Base-by-base conservation (phyloP, 257 asterid species). In the Henckelia pumila region DNA sequence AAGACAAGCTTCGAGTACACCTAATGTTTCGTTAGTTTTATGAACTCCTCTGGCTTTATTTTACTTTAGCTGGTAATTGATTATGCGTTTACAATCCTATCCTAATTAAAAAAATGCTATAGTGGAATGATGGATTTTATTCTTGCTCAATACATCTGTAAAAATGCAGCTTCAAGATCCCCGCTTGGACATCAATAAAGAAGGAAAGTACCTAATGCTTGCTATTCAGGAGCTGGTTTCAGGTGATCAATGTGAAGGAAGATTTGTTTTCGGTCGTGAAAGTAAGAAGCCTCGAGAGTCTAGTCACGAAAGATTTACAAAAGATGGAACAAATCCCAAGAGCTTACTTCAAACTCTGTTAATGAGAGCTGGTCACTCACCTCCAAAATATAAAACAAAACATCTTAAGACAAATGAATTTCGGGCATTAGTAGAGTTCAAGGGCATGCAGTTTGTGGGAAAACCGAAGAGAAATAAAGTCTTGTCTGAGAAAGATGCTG, bases 361-460 rank as follows among this genome's bases (percentile, higher is more conserved):
- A 83, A 83, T 86, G 97, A 83, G 99, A 82, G 99, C 99, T 0
- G 99, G 99, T 52, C 99, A 94, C 73, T 80, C 95, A n/a, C 95
- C 97, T 73, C 99, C 99, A 19, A 94, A 90, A 59, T 94, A 93
- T 70, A 94, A 94, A 80, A 88, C 88, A 37, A 94, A 94, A 85
- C 99, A 94, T 83, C 92, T 94, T 1, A 94, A 90, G 82, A 86
- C 97, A 2, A 93, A 94, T 56, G 96, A 94, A 75, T 94, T 94
- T 67, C 79, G 99, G 80, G 99, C 92, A 13, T 69, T 90, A 69
- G 96, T 84, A 63, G 97, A 91, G 78, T 85, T 94, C 80, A 94
- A 91, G 79, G 99, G 97, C 22, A 88, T 94, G 97, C 99, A 91
- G 81, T 91, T 94, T 81, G 96, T 94, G 64, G 99, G 99, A 28